Percentiles rank a stretch among this genome's conserved stretches.
These are phyloP conservation scores for Austropuccinia psidii DNA, from an alignment of 1,284 basidiomycete genomes.

Conservation along the genomic window DNA sequence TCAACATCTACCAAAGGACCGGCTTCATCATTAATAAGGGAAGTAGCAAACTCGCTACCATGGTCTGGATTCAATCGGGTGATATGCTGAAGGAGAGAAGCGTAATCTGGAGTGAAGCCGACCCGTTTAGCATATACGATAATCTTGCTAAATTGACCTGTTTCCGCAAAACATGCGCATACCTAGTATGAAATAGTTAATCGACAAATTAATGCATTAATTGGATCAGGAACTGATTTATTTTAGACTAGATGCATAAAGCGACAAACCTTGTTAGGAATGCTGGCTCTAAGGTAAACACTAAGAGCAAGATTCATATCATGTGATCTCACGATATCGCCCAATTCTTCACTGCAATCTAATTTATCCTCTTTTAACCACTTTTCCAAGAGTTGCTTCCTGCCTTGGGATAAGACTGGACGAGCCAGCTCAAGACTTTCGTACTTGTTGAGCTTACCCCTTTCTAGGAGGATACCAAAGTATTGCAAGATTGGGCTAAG, in stretches of 20 bases:
- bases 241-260: neutral
- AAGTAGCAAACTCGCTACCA: slow-evolving; percentile 94
- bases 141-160: slow-evolving; percentile 97
- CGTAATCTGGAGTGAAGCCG: slow-evolving; percentile 87
- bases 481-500: slow-evolving; percentile 96
- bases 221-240: neutral
- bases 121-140: slow-evolving; percentile 97
- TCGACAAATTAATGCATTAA: neutral
- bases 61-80: slow-evolving; percentile 97
- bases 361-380: slow-evolving; percentile 99
- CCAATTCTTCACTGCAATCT: slow-evolving; percentile 96
- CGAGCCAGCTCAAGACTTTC: slow-evolving; percentile 94
- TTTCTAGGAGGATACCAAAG: slow-evolving; percentile 95
- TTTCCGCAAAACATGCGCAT: slow-evolving; percentile 91
- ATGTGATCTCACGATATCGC: slow-evolving; percentile 88
- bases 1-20: slow-evolving; percentile 93
- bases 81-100: slow-evolving; percentile 88
- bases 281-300: slow-evolving; percentile 94
- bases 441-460: slow-evolving; percentile 92
- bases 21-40: slow-evolving; percentile 84
- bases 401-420: slow-evolving; percentile 90
- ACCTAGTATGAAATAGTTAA: slow-evolving; percentile 48
- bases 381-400: slow-evolving; percentile 96
- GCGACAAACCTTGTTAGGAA: slow-evolving; percentile 83
- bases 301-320: slow-evolving; percentile 99